Percentiles rank a stretch among this genome's conserved stretches.
phyloP scores from a whole-genome alignment of 305 asterid species.

The Rubia occidens region DNA sequence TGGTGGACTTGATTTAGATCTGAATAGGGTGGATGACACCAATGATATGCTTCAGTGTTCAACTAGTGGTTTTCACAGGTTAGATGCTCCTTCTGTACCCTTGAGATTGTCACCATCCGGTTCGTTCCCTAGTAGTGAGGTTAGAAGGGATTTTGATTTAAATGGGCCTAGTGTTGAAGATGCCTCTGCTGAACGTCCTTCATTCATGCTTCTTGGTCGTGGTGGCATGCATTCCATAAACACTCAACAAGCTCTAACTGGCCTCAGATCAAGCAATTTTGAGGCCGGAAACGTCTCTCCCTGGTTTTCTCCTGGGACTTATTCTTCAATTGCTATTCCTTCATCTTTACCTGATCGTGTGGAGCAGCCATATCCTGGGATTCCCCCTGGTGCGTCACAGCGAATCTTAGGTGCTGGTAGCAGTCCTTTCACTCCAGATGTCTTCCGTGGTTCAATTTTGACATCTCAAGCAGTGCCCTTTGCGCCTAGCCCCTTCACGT shows the following conservation, averaged over 20 bases:
- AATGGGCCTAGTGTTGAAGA: conserved; percentile 75
- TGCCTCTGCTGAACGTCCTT: conserved; percentile 35
- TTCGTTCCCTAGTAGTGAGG: conserved; percentile 23
- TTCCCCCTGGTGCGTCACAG: conserved; percentile 49
- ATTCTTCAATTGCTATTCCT: conserved; percentile 52
- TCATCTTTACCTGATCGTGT: conserved; percentile 53
- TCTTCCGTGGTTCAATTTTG: conserved; percentile 66
- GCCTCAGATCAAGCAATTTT: conserved; percentile 37
- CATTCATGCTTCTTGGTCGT: conserved; percentile 35
- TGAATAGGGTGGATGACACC: conserved; percentile 66
- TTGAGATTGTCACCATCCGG: conserved; percentile 22
- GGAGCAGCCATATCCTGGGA: conserved; percentile 50
- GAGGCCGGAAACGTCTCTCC: conserved; percentile 54
- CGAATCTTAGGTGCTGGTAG: conserved; percentile 50
- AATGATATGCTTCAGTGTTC: conserved; percentile 49
- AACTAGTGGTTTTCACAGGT: conserved; percentile 29
- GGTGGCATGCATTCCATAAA: conserved; percentile 32
- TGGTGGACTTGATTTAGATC: conserved; percentile 75
- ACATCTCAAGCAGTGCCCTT: conserved; percentile 70
- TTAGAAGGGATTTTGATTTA: conserved; percentile 65
- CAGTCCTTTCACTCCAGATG: conserved; percentile 45
- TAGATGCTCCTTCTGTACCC: conserved; percentile 29
- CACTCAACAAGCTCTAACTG: conserved; percentile 33
- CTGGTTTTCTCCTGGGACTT: conserved; percentile 66
- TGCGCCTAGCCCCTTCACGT: conserved; percentile 50